These are phyloP conservation scores for Sugiyamaella neomexicana DNA, from an alignment of 1,139 yeast species.

Conservation along the genomic window DNA sequence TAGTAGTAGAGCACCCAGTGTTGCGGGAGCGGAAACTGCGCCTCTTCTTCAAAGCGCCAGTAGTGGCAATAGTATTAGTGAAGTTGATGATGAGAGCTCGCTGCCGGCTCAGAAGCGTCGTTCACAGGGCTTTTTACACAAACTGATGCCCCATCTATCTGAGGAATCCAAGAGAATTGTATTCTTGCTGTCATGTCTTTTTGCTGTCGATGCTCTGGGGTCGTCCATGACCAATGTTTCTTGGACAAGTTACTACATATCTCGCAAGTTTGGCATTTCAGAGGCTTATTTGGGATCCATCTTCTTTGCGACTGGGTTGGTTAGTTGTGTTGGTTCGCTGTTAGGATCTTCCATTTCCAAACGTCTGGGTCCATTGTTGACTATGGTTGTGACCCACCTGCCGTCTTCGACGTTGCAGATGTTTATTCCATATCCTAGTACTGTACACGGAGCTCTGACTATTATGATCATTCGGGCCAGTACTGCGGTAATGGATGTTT, in stretches of 20 bases:
- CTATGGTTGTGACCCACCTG: conserved; percentile 67
- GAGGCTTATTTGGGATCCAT: conserved; percentile 46
- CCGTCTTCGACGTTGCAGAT: conserved; percentile 70
- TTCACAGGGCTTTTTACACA: neutral
- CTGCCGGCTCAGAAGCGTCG: neutral
- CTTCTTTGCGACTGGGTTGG: conserved; percentile 58
- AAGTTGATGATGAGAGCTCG: neutral
- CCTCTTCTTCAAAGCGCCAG: conserved; percentile 14
- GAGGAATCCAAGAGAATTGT: conserved; percentile 29
- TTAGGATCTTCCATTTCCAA: conserved; percentile 70
- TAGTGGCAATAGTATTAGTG: neutral
- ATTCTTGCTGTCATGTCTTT: conserved; percentile 51
- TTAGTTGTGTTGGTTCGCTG: conserved; percentile 58
- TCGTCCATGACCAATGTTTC: conserved; percentile 79
- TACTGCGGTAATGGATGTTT: conserved; percentile 75
- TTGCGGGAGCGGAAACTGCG: conserved; percentile 16
- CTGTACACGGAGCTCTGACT: conserved; percentile 33
- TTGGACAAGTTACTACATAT: conserved; percentile 76
- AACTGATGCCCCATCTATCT: conserved; percentile 31
- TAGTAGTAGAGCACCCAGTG: conserved; percentile 3
- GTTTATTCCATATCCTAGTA: conserved; percentile 47
- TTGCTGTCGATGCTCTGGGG: conserved; percentile 71
- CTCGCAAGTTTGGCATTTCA: conserved; percentile 32
- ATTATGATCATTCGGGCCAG: conserved; percentile 50
- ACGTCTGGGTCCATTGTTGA: conserved; percentile 68